Base-by-base conservation (phyloP, 192 early-diverging fungal species). In the Funneliformis mosseae region DNA sequence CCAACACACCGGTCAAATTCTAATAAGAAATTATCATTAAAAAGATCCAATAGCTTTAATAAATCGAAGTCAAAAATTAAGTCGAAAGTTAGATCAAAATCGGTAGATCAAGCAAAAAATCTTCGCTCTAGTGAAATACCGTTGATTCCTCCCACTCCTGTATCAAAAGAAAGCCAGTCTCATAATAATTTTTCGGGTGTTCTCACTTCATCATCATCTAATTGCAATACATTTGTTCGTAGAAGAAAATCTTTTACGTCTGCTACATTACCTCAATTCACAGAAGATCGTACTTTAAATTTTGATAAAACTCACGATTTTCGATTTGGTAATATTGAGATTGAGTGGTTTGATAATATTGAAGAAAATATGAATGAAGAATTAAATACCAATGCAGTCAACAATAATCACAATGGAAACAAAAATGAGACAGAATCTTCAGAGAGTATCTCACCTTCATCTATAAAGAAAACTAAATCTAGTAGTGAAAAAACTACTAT, bases 301-400 rank as follows among this genome's bases (percentile, higher is more conserved):
- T 41, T 46, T n/a, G 28, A 78, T 50, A 78, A 78, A 67, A 67
- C 76, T n/a, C 76, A 78, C 33, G 83, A 83, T 70, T 81, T 81
- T 70, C 63, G 83, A 50, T 81, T 83, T 23, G 80, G 80, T n/a
- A 77, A 81, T 64, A 76, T 83, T 63, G 66, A 69, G 27, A 78
- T 81, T 25, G 83, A 83, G 79, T 83, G 83, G 83, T 39, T 83
- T 73, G 83, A 81, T 46, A 72, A 81, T 48, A 23, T 38, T 27
- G 73, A 69, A 60, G 38, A 11, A 60, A 69, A 67, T 4, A 80
- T 75, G 73, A 75, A 27, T 43, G 62, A 55, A 43, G 72, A 77
- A 16, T 38, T 38, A 23, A 14, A 74, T 48, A 11, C 1, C 0
- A 28, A 74, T 50, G 72, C 8, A 50, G n/a, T 38, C 12, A 38